Evolutionary conservation across 176 grass and related monocot genomes (phyloP).

Genomic region (Triticum dicoccoides): DNA sequence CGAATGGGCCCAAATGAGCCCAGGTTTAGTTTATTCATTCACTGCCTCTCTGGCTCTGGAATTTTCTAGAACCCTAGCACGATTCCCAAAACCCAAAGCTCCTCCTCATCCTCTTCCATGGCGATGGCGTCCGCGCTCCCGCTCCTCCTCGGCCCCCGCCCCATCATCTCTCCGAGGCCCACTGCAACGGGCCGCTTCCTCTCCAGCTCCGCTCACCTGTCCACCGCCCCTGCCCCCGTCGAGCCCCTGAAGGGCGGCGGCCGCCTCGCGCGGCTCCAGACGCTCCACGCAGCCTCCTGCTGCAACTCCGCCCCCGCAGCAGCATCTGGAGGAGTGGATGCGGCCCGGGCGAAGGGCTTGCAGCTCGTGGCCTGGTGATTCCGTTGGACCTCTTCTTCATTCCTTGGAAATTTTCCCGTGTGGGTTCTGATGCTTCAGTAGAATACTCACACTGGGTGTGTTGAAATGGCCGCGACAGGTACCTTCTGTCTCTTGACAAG

Average conservation of each 20-base stretch:
- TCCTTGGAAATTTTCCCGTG: not conserved
- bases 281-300: not conserved
- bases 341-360: not conserved
- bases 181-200: not conserved
- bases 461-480: not conserved
- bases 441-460: not conserved
- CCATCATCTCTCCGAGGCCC: not conserved
- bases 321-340: not conserved
- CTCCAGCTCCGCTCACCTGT: not conserved
- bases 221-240: not conserved
- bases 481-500: not conserved
- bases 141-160: conserved; percentile 10
- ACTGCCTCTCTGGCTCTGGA: not conserved
- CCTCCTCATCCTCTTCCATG: not conserved
- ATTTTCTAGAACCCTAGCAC: conserved; percentile 27
- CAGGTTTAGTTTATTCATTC: not conserved
- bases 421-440: not conserved
- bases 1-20: not conserved
- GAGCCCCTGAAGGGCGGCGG: not conserved
- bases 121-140: conserved; percentile 36
- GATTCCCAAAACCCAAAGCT: not conserved
- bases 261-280: not conserved
- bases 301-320: not conserved
- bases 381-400: not conserved
- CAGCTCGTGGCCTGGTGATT: conserved; percentile 6